Evolutionary conservation across 441 rosid genomes (phyloP), one percentile per base, ranked within the genome.

Genomic region (Gossypium davidsonii): DNA sequence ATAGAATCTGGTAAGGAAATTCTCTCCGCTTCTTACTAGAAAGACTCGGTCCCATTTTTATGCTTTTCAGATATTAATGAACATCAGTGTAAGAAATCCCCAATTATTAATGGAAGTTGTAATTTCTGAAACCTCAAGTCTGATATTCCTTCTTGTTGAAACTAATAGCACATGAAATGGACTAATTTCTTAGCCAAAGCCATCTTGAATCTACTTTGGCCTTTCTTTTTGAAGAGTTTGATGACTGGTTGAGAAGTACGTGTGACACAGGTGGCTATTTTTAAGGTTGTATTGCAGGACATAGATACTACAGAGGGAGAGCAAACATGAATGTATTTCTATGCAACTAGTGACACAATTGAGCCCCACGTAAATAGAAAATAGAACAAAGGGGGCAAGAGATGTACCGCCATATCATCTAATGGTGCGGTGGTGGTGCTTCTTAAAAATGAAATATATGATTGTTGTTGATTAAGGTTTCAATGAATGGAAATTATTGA

Each of bases 1-100:
- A 81, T 87, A 83, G 92, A 83, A 86, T 85, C 88, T 62, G 87
- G 90, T 73, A 81, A 80, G 76, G 71, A 58, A 62, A 67, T 58
- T 70, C 76, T 74, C 73, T 82, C 70, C 34, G 74, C 77, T 84
- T 78, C 74, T 60, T 58, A 73, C 21, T 2, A 52, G 55, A 74
- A 78, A 80, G 34, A 44, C 75, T 65, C 26, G 42, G 57, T 70
- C 17, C 72, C 68, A 21, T 55, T 62, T 84, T 81, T 70, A 58
- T 74, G 55, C 76, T 60, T 72, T 8, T 72, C 57, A 11, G 74
- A 62, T 34, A 62, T 23, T n/a, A 46, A 23, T 60, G 58, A 46
- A 59, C 10, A 39, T 73, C 26, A 53, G 70, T 75, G 70, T 25
- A 71, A 72, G 73, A 59, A 58, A 65, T 61, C 76, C 15, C 46